phyloP scores from a whole-genome alignment of 352 stramenopile species.

The Globisporangium echinulatum region DNA sequence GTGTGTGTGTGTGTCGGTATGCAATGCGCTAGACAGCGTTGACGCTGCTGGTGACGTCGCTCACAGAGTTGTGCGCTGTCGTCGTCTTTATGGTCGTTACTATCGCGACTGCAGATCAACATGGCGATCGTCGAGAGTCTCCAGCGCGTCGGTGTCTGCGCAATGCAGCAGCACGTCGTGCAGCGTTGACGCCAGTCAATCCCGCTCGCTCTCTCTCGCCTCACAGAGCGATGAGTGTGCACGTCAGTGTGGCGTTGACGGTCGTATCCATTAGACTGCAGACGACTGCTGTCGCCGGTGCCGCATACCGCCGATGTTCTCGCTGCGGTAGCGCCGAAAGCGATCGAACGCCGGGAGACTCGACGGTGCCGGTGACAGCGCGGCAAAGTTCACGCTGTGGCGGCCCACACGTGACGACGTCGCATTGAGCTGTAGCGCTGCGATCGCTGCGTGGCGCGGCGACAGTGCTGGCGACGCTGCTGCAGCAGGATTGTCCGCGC shows the following conservation, averaged over 20 bases:
- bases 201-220: neutral
- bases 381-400: slow-evolving; percentile 1
- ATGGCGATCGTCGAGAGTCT: slow-evolving; percentile 52
- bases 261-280: neutral
- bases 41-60: neutral
- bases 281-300: slow-evolving; percentile 16
- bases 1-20: neutral
- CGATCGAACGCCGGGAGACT: slow-evolving; percentile 12
- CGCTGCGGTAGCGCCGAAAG: slow-evolving; percentile 5
- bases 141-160: slow-evolving; percentile 32
- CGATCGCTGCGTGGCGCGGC: neutral
- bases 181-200: slow-evolving; percentile 5
- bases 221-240: too few species aligned
- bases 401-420: neutral
- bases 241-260: too few species aligned
- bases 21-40: neutral
- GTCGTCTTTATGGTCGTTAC: neutral
- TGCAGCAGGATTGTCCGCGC: slow-evolving; percentile 8
- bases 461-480: neutral
- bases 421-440: neutral
- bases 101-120: slow-evolving; percentile 36
- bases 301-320: slow-evolving; percentile 7
- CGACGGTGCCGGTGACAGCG: neutral
- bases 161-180: slow-evolving; percentile 12
- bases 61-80: neutral